Evolutionary conservation across 2,329 filamentous ascomycete species (phyloP).

Genomic region (Cordyceps javanica): DNA sequence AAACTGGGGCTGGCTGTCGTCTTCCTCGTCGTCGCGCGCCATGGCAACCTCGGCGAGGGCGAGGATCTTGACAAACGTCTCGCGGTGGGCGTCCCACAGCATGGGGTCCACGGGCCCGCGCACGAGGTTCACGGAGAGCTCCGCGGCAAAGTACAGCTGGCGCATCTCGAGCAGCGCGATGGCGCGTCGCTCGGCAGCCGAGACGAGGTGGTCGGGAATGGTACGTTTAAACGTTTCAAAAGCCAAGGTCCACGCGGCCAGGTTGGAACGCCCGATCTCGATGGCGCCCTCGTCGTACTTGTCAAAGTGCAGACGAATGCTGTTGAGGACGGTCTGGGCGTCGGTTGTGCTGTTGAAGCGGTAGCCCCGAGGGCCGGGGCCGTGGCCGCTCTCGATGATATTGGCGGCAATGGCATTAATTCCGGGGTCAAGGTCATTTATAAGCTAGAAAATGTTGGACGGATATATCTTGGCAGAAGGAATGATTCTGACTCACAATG

Average conservation of each 20-base stretch:
- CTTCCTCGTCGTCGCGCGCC: background rate
- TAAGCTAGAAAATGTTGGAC: background rate
- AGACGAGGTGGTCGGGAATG: background rate
- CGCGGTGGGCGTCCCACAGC: conserved; percentile 9
- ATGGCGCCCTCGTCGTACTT: conserved; percentile 3
- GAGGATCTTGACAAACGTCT: conserved; percentile 7
- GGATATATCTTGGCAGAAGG: no score
- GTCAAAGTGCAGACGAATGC: conserved; percentile 12
- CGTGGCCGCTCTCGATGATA: conserved; percentile 9
- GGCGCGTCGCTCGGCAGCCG: conserved; percentile 2
- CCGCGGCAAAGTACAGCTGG: conserved; percentile 4
- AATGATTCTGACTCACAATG: background rate
- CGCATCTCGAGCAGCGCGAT: conserved; percentile 9
- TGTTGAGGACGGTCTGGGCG: conserved; percentile 7
- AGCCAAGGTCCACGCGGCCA: conserved; percentile 7
- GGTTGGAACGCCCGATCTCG: background rate
- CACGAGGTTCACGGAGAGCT: conserved; percentile 5
- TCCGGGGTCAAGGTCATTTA: conserved; percentile 4
- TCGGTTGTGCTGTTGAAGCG: conserved; percentile 9
- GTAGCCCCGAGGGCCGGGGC: conserved; percentile 9
- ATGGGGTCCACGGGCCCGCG: conserved; percentile 3
- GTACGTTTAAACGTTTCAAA: background rate
- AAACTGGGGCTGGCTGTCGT: background rate
- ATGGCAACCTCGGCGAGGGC: conserved; percentile 7
- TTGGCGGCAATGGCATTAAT: conserved; percentile 8